Evolutionary conservation across 1,284 basidiomycete species (phyloP), one percentile per base, ranked within the genome.

Genomic region (Pholiota adiposa): DNA sequence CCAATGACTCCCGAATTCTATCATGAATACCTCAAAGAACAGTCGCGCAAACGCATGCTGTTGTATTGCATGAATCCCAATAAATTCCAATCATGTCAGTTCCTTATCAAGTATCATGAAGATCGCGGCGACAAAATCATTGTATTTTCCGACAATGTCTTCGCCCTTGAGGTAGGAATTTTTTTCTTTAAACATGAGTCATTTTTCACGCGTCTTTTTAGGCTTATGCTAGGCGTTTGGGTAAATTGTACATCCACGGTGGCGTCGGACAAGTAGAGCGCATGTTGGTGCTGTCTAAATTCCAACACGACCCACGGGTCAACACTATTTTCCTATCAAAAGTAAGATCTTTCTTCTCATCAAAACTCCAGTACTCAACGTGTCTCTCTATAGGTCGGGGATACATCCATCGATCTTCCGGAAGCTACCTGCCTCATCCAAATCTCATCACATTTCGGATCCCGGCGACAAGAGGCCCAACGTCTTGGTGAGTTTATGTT

Each of bases 1-100:
- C 94, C 96, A 8, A 99, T 99, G 97, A 98, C 97, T 31, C 97
- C 97, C n/a, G 96, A 99, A 73, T 99, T 99, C 74, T 99, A 99
- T 75, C 90, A 94, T 68, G 97, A 99, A 77, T 99, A 99, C 73
- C 83, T 99, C 63, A 86, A 94, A 63, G 94, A 96, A 74, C 90
- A 93, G 73, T 92, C 92, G 38, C 85, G 97, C 59, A 97, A 97
- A 75, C 89, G 94, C 66, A 98, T 97, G 87, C 83, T 99, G 31
- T 83, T 99, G 12, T 98, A 98, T 74, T 98, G 96, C 81, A 99
- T 99, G 97, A 99, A 99, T 72, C 97, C 97, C 21, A 94, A 93
- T 74, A 99, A 99, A 80, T 98, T 99, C 75, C 97, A 99, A 76
- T 96, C 97, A 4, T 98, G 96, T 73, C 97, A 99, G 72, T 99